Evolutionary conservation across 176 grass and related monocot species (phyloP), one percentile per base, ranked within the genome.

Genomic region (Dactylis glomerata): DNA sequence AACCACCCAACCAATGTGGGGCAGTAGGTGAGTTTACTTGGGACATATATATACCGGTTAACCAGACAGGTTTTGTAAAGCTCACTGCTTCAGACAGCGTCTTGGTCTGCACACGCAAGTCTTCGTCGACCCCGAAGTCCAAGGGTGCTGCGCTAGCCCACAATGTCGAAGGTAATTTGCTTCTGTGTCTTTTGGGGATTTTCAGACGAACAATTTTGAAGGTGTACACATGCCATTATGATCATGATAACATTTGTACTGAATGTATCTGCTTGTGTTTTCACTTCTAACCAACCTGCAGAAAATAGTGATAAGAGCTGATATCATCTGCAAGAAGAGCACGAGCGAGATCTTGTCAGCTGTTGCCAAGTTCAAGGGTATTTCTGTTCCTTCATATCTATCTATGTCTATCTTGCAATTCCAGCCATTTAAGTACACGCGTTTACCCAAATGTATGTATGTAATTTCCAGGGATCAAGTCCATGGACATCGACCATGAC

Each of bases 241-340:
- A 33, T 33, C 70, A 30, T 49, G 70, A 47, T 17, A 73, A 26
- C 15, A 30, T 47, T 26, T 8, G 76, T 88, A 23, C 36, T 38
- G 41, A 74, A 30, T 2, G 23, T 71, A 15, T 70, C 3, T 38
- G 20, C 6, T 65, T 85, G 15, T 57, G 26, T 26, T 46, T 71
- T 62, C 8, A 0, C 11, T 42, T 44, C 5, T 5, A 23, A 42
- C 17, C 30, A 9, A 1, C 10, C 4, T 67, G 73, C 86, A 91
- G 92, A 89, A 94, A 46, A 94, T 64, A 31, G 92, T 91, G 69
- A 64, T 94, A 76, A 81, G 72, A 34, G 83, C 87, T 10, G 78
- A 66, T 8, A 40, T 91, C 66, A 2, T 86, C n/a, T 63, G 86
- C 75, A 15, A 5, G 3, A 88, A 84, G 38, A 78, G 75, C 92